Evolutionary conservation across 768 basidiomycete species (phyloP).

Genomic region (Lactarius evosmus): DNA sequence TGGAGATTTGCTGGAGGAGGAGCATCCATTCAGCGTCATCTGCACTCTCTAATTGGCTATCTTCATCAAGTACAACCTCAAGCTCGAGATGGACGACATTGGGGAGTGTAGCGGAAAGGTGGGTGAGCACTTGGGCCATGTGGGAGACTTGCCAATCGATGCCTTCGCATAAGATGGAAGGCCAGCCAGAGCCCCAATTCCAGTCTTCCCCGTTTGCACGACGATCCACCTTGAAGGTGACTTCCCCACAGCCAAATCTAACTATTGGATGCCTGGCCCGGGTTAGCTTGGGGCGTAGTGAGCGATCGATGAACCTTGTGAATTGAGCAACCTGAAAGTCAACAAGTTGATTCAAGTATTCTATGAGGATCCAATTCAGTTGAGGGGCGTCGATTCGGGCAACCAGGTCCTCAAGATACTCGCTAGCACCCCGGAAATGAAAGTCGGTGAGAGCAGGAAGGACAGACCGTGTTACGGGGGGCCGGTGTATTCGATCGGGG

Average conservation of each 20-base stretch:
- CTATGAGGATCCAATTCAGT: accelerated
- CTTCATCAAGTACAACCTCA: too few relatives aligned
- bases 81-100: neutral
- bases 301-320: neutral
- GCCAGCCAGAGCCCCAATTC: too few relatives aligned
- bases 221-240: neutral
- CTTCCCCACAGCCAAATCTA: accelerated
- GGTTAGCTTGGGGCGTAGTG: neutral
- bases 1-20: too few relatives aligned
- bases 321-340: neutral
- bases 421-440: neutral
- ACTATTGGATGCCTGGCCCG: neutral
- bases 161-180: neutral
- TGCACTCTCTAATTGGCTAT: too few relatives aligned
- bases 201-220: too few relatives aligned
- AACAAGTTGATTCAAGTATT: neutral
- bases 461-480: neutral
- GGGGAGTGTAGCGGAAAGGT: neutral
- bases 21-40: too few relatives aligned
- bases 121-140: neutral
- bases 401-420: neutral
- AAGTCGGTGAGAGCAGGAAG: neutral
- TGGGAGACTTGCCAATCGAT: neutral
- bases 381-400: neutral
- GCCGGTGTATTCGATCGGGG: neutral